phyloP scores from a whole-genome alignment of 129 eudicot genomes.

The Saussurea involucrata region DNA sequence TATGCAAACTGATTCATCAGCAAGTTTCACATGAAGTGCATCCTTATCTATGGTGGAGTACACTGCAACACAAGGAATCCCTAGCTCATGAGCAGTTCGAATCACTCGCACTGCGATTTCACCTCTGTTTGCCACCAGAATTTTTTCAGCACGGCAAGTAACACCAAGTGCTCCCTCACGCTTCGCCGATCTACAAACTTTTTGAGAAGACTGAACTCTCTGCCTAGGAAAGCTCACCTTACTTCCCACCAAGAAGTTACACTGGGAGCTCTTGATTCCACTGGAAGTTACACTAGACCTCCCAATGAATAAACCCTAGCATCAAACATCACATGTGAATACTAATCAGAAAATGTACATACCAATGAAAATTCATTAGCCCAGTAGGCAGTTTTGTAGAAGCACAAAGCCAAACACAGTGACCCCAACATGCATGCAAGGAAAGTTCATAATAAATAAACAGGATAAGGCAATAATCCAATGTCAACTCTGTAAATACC shows the following conservation, averaged over 20 bases:
- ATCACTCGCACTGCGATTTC: conserved; percentile 98
- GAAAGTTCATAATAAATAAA: not conserved
- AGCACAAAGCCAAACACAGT: conserved; percentile 3
- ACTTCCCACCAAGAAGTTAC: conserved; percentile 59
- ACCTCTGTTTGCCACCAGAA: conserved; percentile 97
- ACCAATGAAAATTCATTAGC: not conserved
- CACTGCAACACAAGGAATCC: conserved; percentile 96
- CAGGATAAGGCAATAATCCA: not conserved
- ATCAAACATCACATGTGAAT: not conserved
- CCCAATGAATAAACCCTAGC: conserved; percentile 60
- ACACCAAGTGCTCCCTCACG: conserved; percentile 66
- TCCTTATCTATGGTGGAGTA: conserved; percentile 97
- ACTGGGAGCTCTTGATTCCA: conserved; percentile 66
- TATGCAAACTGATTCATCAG: conserved; percentile 96
- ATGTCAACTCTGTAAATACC: not conserved
- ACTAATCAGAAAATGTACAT: conserved; percentile 7
- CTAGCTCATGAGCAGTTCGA: conserved; percentile 96
- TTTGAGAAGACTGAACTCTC: conserved; percentile 43
- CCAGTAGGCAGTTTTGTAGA: not conserved
- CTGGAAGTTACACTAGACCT: conserved; percentile 16
- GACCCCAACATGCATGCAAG: not conserved
- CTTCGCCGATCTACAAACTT: conserved; percentile 39
- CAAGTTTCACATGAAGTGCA: conserved; percentile 96
- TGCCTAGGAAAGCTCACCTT: conserved; percentile 60
- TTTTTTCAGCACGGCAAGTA: conserved; percentile 62